Conservation (phyloP, 2,329 filamentous ascomycete species). For the Leptographium lundbergii region DNA sequence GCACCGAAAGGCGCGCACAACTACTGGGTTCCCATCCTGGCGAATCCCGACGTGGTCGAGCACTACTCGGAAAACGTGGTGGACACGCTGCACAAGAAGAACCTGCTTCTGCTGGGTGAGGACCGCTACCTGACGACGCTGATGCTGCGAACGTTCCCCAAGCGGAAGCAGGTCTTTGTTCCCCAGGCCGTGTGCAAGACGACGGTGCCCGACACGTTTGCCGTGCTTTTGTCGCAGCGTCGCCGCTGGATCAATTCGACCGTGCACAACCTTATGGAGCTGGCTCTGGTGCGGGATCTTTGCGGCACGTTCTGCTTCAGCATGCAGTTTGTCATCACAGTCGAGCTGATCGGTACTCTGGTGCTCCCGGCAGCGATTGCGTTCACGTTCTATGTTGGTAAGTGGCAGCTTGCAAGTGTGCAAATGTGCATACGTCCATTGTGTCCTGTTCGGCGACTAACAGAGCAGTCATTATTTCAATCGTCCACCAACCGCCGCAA, state of each 20-base stretch:
- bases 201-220: constrained; percentile 85
- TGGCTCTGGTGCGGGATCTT: constrained; percentile 86
- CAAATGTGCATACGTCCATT: not conserved
- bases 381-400: constrained; percentile 93
- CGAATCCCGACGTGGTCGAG: constrained; percentile 96
- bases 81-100: constrained; percentile 96
- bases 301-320: constrained; percentile 99
- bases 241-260: constrained; percentile 99
- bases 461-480: constrained; percentile 64
- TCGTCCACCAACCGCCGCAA: constrained; percentile 63
- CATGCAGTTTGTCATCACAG: constrained; percentile 97
- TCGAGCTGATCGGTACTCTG: constrained; percentile 87
- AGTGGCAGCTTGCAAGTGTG: constrained; percentile 35
- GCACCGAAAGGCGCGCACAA: constrained; percentile 96
- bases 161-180: constrained; percentile 97
- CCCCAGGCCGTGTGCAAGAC: constrained; percentile 99
- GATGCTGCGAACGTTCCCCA: constrained; percentile 97
- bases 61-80: constrained; percentile 99
- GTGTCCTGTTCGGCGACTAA: not conserved
- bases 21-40: constrained; percentile 98
- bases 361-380: constrained; percentile 92
- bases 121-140: constrained; percentile 93
- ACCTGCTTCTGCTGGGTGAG: constrained; percentile 78
- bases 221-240: constrained; percentile 82
- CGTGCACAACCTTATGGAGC: constrained; percentile 95